These are phyloP conservation scores for Aspergillus ochraceoroseus DNA, from an alignment of 2,329 filamentous ascomycete genomes.

Conservation along the genomic window DNA sequence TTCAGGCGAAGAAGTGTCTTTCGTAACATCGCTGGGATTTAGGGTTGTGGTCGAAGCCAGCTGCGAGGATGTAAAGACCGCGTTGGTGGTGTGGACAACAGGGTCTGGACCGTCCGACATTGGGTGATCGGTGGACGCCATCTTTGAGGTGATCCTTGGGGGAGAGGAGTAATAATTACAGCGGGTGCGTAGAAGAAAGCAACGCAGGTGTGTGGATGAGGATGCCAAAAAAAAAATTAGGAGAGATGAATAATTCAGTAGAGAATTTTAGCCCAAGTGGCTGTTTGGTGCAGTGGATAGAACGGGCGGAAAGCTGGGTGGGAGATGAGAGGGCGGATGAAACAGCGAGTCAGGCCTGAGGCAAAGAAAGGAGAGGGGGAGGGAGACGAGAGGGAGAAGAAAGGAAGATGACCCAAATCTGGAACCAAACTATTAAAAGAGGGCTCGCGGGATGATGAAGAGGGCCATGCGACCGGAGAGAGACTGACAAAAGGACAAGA, in stretches of 20 bases:
- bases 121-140: slow-evolving; percentile 24
- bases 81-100: slow-evolving; percentile 14
- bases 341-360: slow-evolving; percentile 11
- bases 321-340: slow-evolving; percentile 8
- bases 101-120: slow-evolving; percentile 19
- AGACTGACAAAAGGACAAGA: slow-evolving; percentile 2
- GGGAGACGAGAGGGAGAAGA: slow-evolving; percentile 6
- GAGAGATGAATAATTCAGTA: not conserved
- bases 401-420: slow-evolving; percentile 10
- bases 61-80: slow-evolving; percentile 21
- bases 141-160: slow-evolving; percentile 6
- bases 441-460: slow-evolving; percentile 9
- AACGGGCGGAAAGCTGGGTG: too few relatives aligned
- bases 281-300: not conserved
- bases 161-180: too few relatives aligned
- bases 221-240: not conserved
- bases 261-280: not conserved
- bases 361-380: slow-evolving; percentile 10
- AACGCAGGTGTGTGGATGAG: not conserved
- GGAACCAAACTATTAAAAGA: slow-evolving; percentile 9
- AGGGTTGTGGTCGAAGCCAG: slow-evolving; percentile 14
- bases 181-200: too few relatives aligned
- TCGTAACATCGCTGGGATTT: slow-evolving; percentile 13
- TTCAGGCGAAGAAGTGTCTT: slow-evolving; percentile 14
- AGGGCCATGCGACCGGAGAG: slow-evolving; percentile 17